Base-by-base conservation (phyloP, 805 yeast species). In the Candida multigemmis region DNA sequence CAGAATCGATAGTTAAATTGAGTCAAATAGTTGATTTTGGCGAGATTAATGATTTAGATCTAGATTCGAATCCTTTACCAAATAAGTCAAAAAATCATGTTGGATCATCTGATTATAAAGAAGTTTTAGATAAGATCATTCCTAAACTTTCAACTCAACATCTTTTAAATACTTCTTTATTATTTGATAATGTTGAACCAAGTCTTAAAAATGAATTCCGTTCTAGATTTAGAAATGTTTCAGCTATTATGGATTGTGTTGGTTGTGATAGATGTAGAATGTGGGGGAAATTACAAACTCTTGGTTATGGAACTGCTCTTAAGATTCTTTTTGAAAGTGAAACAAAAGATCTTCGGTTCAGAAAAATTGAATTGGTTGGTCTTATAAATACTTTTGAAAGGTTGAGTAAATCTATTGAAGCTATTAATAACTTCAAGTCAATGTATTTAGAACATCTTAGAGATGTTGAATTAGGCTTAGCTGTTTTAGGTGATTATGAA, bases 271-370 rank as follows among this genome's bases (percentile, higher is more conserved):
- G 96, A 48, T 91, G 99, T 53, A 72, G 96, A 44, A 64, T 91
- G 55, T 91, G 99, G 99, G 98, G 98, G 7, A 91, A 91, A 53
- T 72, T 91, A 16, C 98, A 91, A 60, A 85, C 94, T 2, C 84
- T 91, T 10, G 99, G 99, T 12, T 91, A 91, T 52, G 99, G 96
- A 12, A 91, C 99, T 6, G 94, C 96, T 2, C 68, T 91, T 45
- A 91, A 91, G 51, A 71, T 89, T 14, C 60, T 91, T 33, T 85
- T 91, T 50, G 97, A 89, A 50, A 68, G 61, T 28, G 66, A 65
- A 33, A 68, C 71, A 14, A 63, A 62, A 26, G 65, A 65, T 24
- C 65, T 75, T 33, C 69, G 65, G 30, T 67, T 82, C 46, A 68
- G 82, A 21, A 70, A 85, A 41, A 75, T 83, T 33, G 99, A 91